Evolutionary conservation across 1,139 yeast genomes (phyloP).

Genomic region (Debaryomyces udenii): DNA sequence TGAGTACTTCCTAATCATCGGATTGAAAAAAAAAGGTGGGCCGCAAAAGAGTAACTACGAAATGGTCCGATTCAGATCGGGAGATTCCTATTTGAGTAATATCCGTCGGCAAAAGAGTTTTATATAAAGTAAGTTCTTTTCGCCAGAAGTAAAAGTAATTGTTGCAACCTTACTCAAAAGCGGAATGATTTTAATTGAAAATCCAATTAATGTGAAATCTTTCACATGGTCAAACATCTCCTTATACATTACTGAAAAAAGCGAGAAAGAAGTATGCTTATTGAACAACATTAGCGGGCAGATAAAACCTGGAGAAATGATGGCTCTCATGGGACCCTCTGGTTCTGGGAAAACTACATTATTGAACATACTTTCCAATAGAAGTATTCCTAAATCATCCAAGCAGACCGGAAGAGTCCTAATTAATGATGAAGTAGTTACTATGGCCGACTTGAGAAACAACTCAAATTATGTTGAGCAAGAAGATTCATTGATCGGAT

Average conservation of each 20-base stretch:
- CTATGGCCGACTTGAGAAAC: constrained; percentile 14
- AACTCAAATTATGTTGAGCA: constrained; percentile 26
- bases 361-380: constrained; percentile 22
- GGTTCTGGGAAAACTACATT: constrained; percentile 29
- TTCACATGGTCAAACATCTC: constrained; percentile 4
- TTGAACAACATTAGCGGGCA: constrained; percentile 25
- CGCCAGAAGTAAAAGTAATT: too few relatives aligned
- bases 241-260: constrained; percentile 2
- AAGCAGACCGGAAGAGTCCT: constrained; percentile 16
- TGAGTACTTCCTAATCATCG: too few relatives aligned
- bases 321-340: constrained; percentile 31
- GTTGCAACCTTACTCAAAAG: not conserved
- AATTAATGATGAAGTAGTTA: constrained; percentile 14
- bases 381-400: constrained; percentile 16
- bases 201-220: constrained; percentile 1
- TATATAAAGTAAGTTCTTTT: too few relatives aligned
- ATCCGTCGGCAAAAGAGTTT: too few relatives aligned
- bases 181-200: not conserved
- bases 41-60: too few relatives aligned
- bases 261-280: constrained; percentile 1
- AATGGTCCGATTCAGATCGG: too few relatives aligned
- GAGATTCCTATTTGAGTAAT: too few relatives aligned
- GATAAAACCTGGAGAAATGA: constrained; percentile 28
- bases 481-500: constrained; percentile 28
- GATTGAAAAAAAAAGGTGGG: too few relatives aligned